A percentile compares a stretch with the other conserved stretches of the same genome.
These are phyloP conservation scores for Spatholobus suberectus DNA, from an alignment of 306 rosid species.

Conservation along the genomic window DNA sequence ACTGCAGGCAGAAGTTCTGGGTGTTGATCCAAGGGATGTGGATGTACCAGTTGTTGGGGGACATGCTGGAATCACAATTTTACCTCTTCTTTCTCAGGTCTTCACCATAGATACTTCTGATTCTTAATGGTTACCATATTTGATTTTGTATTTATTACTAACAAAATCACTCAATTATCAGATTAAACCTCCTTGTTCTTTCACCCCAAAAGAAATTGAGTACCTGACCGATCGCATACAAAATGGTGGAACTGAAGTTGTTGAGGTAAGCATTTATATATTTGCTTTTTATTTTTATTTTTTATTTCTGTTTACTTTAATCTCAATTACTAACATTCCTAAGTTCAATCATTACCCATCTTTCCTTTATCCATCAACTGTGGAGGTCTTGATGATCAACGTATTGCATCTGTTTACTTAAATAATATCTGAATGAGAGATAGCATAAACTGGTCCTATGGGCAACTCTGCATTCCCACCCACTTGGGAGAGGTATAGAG, in stretches of 20 bases:
- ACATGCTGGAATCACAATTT: constrained; percentile 91
- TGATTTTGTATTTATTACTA: constrained; percentile 20
- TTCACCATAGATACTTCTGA: background rate
- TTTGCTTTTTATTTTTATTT: background rate
- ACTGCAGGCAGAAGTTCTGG: constrained; percentile 85
- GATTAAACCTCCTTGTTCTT: constrained; percentile 87
- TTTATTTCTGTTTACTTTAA: constrained; percentile 13
- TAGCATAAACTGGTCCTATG: background rate
- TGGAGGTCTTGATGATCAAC: constrained; percentile 26
- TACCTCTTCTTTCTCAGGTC: constrained; percentile 99
- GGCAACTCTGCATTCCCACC: background rate
- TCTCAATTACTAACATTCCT: background rate
- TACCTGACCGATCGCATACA: constrained; percentile 90
- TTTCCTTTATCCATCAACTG: constrained; percentile 35
- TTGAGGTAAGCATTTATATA: constrained; percentile 65
- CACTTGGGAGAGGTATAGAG: constrained; percentile 23
- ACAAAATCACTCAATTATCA: constrained; percentile 42
- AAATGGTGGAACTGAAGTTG: constrained; percentile 98
- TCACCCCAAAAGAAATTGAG: constrained; percentile 70
- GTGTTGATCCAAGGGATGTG: constrained; percentile 89
- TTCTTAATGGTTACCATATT: constrained; percentile 13
- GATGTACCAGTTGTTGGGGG: constrained; percentile 97
- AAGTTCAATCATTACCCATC: background rate
- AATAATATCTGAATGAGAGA: constrained; percentile 5
- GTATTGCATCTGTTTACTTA: background rate